Evolutionary conservation across 2,329 filamentous ascomycete species (phyloP).

Genomic region (Paecilomyces variotii): DNA sequence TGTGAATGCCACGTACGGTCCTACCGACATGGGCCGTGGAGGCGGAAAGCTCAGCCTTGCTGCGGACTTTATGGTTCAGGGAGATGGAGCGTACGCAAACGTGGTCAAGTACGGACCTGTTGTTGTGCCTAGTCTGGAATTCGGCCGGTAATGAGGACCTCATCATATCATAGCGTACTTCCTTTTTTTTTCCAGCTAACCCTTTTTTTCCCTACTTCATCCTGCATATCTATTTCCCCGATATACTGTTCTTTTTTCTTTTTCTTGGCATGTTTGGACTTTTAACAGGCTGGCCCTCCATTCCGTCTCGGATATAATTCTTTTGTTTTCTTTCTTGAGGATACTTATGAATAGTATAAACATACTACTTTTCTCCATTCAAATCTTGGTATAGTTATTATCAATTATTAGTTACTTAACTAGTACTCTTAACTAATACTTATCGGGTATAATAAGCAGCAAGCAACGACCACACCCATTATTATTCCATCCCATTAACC

Average conservation of each 20-base stretch:
- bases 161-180: neutral
- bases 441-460: too few species aligned
- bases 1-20: slow-evolving; percentile 43
- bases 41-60: slow-evolving; percentile 67
- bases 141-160: slow-evolving; percentile 2
- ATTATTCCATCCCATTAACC: too few species aligned
- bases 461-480: too few species aligned
- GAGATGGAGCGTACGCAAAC: slow-evolving; percentile 68
- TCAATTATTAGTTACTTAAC: too few species aligned
- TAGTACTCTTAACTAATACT: too few species aligned
- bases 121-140: slow-evolving; percentile 76
- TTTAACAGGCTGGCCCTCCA: too few species aligned
- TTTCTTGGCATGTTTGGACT: too few species aligned
- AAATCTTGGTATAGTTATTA: too few species aligned
- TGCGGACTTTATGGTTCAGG: slow-evolving; percentile 95
- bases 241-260: neutral
- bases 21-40: slow-evolving; percentile 18
- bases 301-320: neutral
- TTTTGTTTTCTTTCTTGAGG: neutral
- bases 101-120: slow-evolving; percentile 97
- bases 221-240: neutral
- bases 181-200: neutral
- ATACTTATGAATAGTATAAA: too few species aligned
- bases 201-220: neutral
- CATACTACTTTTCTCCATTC: too few species aligned